Evolutionary conservation across 169 alveolate species (phyloP).

Genomic region (Perkinsus olseni): DNA sequence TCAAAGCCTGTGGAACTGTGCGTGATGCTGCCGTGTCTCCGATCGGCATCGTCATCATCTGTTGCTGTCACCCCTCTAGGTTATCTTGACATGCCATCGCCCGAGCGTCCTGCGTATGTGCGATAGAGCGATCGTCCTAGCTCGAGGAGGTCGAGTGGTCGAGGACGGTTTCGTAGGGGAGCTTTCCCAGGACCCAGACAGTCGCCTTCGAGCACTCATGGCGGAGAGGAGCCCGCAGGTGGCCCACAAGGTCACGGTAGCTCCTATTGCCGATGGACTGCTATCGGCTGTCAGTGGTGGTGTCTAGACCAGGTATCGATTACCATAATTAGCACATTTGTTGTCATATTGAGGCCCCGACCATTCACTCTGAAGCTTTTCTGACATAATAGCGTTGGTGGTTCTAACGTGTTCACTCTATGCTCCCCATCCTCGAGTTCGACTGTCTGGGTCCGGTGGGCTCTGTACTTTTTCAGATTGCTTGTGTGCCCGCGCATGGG

Average conservation of each 20-base stretch:
- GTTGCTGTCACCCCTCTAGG: neutral
- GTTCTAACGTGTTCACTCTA: too few relatives aligned
- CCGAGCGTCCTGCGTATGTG: neutral
- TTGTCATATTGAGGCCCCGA: too few relatives aligned
- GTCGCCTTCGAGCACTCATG: neutral
- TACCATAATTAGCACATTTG: too few relatives aligned
- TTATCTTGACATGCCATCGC: neutral
- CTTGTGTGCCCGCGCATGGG: neutral
- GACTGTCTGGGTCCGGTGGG: too few relatives aligned
- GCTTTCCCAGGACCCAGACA: neutral
- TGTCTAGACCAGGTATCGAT: too few relatives aligned
- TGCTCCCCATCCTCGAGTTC: too few relatives aligned
- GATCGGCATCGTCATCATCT: too few relatives aligned
- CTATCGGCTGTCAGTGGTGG: neutral
- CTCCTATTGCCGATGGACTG: neutral
- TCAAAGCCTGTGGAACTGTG: neutral
- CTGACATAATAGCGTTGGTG: too few relatives aligned
- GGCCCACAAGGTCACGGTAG: neutral
- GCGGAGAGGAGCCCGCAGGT: neutral
- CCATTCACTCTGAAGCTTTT: too few relatives aligned
- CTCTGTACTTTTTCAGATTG: too few relatives aligned
- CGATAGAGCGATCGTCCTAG: neutral
- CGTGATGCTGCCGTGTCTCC: neutral
- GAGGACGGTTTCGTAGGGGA: neutral
- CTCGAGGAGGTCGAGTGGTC: neutral